Evolutionary conservation across 78 protist species (phyloP).

Genomic region (Chrysochromulina tobinii): DNA sequence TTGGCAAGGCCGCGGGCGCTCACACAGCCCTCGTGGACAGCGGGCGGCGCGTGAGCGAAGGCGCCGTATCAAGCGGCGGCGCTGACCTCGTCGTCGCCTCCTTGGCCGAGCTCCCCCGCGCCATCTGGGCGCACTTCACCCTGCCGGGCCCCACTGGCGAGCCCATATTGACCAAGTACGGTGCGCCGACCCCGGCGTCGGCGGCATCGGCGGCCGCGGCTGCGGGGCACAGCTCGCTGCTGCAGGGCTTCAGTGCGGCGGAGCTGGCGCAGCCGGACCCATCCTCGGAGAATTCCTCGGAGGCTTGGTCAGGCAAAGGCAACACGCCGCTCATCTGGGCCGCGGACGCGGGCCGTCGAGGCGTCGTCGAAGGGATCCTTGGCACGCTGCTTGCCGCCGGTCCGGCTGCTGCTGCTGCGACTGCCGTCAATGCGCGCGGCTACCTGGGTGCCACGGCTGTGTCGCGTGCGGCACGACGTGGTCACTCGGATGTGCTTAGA

Average conservation of each 20-base stretch:
- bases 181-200: not conserved
- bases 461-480: not conserved
- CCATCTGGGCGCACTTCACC: not conserved
- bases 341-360: constrained; percentile 18
- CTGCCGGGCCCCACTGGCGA: not conserved
- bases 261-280: not conserved
- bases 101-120: not conserved
- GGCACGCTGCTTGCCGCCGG: constrained; percentile 16
- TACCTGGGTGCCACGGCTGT: constrained; percentile 15
- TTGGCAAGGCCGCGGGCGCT: not conserved
- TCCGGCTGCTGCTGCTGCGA: no score
- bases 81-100: not conserved
- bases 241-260: not conserved
- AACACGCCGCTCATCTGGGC: constrained; percentile 40
- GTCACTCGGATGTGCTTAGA: not conserved
- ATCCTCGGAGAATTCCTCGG: no score
- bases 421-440: not conserved
- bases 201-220: not conserved
- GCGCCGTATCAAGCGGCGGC: not conserved
- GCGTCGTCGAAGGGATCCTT: not conserved
- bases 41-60: not conserved
- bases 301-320: no score
- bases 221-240: not conserved
- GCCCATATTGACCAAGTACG: not conserved
- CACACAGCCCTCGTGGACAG: not conserved